Conservation (phyloP, 2,329 filamentous ascomycete species). For the Trichoderma aggressivum region DNA sequence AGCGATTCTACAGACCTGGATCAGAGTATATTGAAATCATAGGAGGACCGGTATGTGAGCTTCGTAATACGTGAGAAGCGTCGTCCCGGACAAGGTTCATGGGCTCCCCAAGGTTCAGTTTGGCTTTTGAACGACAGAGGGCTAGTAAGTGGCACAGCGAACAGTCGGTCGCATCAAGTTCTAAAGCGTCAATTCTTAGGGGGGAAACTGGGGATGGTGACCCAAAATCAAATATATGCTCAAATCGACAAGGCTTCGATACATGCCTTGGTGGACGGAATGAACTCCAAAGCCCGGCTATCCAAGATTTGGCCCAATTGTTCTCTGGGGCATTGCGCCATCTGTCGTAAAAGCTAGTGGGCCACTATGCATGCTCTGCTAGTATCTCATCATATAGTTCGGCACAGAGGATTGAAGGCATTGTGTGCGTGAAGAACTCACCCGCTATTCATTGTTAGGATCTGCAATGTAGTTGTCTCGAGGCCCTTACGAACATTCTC, state of each 20-base stretch:
- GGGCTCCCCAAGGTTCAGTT: background rate
- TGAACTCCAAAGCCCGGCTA: background rate
- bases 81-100: background rate
- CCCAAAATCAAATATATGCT: background rate
- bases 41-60: background rate
- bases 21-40: background rate
- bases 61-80: background rate
- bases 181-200: background rate
- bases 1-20: background rate
- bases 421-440: background rate
- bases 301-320: background rate
- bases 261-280: background rate
- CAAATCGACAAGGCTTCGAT: background rate
- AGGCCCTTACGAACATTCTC: background rate
- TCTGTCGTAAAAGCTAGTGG: background rate
- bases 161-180: background rate
- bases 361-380: background rate
- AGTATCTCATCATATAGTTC: background rate
- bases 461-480: background rate
- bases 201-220: background rate
- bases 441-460: background rate
- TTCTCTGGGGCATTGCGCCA: background rate
- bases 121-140: background rate
- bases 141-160: background rate
- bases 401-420: background rate